phyloP scores from a whole-genome alignment of 768 basidiomycete species.

The Termitomyces sp. region DNA sequence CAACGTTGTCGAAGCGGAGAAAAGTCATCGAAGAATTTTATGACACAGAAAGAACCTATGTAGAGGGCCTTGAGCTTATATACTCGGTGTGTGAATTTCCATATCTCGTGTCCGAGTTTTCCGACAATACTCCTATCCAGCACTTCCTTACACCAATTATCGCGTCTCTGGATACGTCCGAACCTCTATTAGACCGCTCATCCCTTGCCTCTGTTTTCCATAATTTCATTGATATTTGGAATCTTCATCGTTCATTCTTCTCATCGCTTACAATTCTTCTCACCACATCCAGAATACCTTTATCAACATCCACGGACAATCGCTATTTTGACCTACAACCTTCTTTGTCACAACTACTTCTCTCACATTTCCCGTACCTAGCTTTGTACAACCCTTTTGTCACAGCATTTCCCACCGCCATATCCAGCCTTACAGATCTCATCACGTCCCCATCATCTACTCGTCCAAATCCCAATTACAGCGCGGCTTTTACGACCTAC shows the following conservation, averaged over 20 bases:
- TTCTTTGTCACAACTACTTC: slow-evolving; percentile 52
- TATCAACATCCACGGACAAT: slow-evolving; percentile 2
- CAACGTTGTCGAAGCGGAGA: slow-evolving; percentile 47
- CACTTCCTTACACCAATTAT: slow-evolving; percentile 82
- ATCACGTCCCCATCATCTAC: slow-evolving; percentile 35
- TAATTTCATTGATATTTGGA: slow-evolving; percentile 91
- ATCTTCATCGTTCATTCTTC: slow-evolving; percentile 73
- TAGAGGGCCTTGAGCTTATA: slow-evolving; percentile 77
- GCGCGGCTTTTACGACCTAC: slow-evolving; percentile 55
- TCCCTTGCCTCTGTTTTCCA: slow-evolving; percentile 74
- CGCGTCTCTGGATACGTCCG: slow-evolving; percentile 59
- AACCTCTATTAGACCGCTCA: slow-evolving; percentile 63
- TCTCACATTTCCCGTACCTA: slow-evolving; percentile 83
- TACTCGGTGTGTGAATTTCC: slow-evolving; percentile 52
- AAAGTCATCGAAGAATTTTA: slow-evolving; percentile 78
- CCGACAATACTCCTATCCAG: slow-evolving; percentile 28
- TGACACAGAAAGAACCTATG: slow-evolving; percentile 75
- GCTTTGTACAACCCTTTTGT: slow-evolving; percentile 85
- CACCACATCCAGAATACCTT: slow-evolving; percentile 25
- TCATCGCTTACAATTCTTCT: slow-evolving; percentile 43
- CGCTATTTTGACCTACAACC: slow-evolving; percentile 27
- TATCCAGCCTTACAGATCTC: slow-evolving; percentile 53
- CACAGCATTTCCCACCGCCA: slow-evolving; percentile 65
- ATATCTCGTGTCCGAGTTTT: background rate
- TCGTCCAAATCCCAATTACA: slow-evolving; percentile 36